Evolutionary conservation across 1,139 yeast species (phyloP).

Genomic region (Yarrowia galli): DNA sequence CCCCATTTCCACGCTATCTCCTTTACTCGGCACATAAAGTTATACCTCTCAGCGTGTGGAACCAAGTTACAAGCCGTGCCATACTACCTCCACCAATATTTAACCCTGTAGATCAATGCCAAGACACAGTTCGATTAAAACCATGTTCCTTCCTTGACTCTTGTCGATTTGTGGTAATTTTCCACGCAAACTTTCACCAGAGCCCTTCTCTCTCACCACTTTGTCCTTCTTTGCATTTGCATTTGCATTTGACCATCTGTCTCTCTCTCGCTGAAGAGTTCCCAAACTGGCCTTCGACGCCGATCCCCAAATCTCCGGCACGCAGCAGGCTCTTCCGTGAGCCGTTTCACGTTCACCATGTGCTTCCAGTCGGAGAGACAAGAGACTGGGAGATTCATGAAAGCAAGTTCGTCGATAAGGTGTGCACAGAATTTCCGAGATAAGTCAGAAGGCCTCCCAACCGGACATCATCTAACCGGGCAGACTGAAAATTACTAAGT

Average conservation of each 20-base stretch:
- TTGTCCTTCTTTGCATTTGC: too few species aligned
- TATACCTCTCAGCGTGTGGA: too few species aligned
- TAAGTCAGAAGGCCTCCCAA: too few species aligned
- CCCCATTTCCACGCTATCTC: too few species aligned
- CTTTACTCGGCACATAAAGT: too few species aligned
- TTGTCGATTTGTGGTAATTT: not conserved
- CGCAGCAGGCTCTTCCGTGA: constrained; percentile 6
- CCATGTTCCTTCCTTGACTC: too few species aligned
- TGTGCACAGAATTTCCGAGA: too few species aligned
- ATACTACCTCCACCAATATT: not conserved
- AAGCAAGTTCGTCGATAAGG: not conserved
- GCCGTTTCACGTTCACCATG: constrained; percentile 26
- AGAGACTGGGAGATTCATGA: constrained; percentile 1
- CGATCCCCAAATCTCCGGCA: constrained; percentile 25
- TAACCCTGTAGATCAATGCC: not conserved
- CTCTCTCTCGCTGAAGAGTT: not conserved
- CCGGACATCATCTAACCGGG: too few species aligned
- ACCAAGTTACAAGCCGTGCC: not conserved
- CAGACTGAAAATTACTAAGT: too few species aligned
- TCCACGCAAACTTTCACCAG: not conserved
- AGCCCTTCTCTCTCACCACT: too few species aligned
- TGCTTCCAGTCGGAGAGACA: constrained; percentile 16
- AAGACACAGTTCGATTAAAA: not conserved
- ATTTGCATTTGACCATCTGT: too few species aligned
- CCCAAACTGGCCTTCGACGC: constrained; percentile 7